Evolutionary conservation across 2,329 filamentous ascomycete species (phyloP).

Genomic region (Hymenoscyphus repandus): DNA sequence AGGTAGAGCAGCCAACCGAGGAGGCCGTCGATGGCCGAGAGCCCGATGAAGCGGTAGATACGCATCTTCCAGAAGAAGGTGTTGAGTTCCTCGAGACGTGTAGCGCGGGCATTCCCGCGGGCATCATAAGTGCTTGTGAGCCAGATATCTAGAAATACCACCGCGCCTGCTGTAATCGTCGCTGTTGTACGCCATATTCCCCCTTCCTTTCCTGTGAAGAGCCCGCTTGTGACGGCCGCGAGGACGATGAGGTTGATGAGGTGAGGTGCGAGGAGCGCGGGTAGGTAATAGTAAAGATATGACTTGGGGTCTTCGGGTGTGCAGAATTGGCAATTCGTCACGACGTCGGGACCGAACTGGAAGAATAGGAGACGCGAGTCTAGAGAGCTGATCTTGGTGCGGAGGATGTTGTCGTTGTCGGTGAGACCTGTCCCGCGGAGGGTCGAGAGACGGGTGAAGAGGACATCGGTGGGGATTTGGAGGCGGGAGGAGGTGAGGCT

Average conservation of each 20-base stretch:
- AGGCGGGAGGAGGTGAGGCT: constrained; percentile 70
- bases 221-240: constrained; percentile 66
- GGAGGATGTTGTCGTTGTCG: constrained; percentile 57
- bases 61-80: constrained; percentile 68
- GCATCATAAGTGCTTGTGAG: constrained; percentile 60
- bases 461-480: constrained; percentile 75
- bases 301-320: constrained; percentile 59
- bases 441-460: constrained; percentile 69
- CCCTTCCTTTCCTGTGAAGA: constrained; percentile 58
- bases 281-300: constrained; percentile 78
- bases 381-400: constrained; percentile 61
- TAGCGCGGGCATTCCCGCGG: constrained; percentile 56
- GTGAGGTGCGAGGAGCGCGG: constrained; percentile 70
- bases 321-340: constrained; percentile 81
- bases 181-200: constrained; percentile 65
- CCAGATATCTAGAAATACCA: constrained; percentile 63
- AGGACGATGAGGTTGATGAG: constrained; percentile 69
- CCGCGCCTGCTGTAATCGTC: constrained; percentile 53
- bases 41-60: constrained; percentile 54
- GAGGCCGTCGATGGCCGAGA: constrained; percentile 59
- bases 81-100: constrained; percentile 59
- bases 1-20: constrained; percentile 68
- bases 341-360: constrained; percentile 68
- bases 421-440: constrained; percentile 50
- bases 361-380: constrained; percentile 77